A percentile compares a stretch with the other conserved stretches of the same genome.
phyloP scores from a whole-genome alignment of 768 basidiomycete species.

The Amanita subjunquillea region DNA sequence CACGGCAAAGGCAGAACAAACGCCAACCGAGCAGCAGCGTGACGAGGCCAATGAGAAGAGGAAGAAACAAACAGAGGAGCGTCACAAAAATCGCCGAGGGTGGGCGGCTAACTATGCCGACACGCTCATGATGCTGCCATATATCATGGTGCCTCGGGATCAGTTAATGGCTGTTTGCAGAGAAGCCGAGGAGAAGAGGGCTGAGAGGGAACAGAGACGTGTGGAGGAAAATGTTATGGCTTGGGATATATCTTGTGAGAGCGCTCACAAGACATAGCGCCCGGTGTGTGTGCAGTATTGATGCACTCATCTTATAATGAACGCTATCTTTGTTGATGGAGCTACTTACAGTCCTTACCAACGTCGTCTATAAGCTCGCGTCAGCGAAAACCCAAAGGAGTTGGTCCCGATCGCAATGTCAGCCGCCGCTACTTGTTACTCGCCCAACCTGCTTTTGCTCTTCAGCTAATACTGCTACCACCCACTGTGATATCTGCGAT shows the following conservation, averaged over 20 bases:
- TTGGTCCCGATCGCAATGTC: not conserved
- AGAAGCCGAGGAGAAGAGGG: conserved; percentile 5
- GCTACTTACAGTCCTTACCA: no score
- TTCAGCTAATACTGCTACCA: no score
- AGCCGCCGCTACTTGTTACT: not conserved
- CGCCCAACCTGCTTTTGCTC: no score
- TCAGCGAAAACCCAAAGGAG: not conserved
- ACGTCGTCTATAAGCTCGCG: no score
- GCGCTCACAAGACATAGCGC: no score
- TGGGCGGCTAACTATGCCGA: not conserved
- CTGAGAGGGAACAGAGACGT: not conserved
- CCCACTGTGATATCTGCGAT: no score
- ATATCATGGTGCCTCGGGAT: conserved; percentile 5
- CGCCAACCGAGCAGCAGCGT: not conserved
- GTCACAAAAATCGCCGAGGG: not conserved
- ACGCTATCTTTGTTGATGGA: no score
- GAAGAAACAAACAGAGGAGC: not conserved
- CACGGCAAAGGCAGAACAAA: no score
- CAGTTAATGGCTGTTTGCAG: conserved; percentile 7
- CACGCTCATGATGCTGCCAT: not conserved
- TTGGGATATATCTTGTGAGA: no score
- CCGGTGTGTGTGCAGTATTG: no score
- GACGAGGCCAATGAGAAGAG: not conserved
- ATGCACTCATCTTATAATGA: no score
- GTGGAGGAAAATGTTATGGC: conserved; percentile 11